phyloP scores from a whole-genome alignment of 2,329 filamentous ascomycete species.

The Fusarium globosum region DNA sequence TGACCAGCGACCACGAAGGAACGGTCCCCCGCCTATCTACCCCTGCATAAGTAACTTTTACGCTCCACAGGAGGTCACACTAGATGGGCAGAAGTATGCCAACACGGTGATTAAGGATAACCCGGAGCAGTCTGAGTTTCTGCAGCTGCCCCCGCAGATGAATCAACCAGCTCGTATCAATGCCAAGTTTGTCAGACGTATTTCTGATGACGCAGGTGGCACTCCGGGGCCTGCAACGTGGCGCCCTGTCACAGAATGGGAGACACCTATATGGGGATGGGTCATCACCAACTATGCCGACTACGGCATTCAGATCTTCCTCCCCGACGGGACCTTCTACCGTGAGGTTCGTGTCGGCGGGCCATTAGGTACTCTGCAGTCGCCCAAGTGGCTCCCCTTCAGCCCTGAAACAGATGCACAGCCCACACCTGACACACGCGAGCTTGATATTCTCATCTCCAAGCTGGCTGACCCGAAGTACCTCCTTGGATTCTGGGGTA shows the following conservation, averaged over 20 bases:
- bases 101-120: constrained; percentile 39
- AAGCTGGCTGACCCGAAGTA: constrained; percentile 43
- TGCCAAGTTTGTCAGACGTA: constrained; percentile 45
- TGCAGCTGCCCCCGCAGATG: constrained; percentile 56
- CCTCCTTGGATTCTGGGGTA: constrained; percentile 48
- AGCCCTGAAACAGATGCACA: constrained; percentile 7
- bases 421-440: constrained; percentile 19
- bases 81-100: constrained; percentile 34
- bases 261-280: constrained; percentile 57
- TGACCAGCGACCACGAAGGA: constrained; percentile 23
- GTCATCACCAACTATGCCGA: constrained; percentile 56
- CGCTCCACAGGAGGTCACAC: constrained; percentile 44
- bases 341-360: constrained; percentile 54
- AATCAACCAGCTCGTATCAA: constrained; percentile 55
- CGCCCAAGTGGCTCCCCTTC: constrained; percentile 52
- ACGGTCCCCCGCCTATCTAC: constrained; percentile 38
- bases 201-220: neutral
- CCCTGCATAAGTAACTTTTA: constrained; percentile 53
- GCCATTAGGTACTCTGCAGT: constrained; percentile 29
- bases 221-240: neutral
- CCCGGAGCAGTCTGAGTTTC: constrained; percentile 46
- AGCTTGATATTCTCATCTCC: constrained; percentile 47
- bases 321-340: constrained; percentile 55
- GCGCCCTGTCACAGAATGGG: constrained; percentile 48
- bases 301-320: constrained; percentile 56